Percentiles rank a stretch among this genome's conserved stretches.
Conservation (phyloP, 2,329 filamentous ascomycete species). For the Mycosphaerella arachidis region DNA sequence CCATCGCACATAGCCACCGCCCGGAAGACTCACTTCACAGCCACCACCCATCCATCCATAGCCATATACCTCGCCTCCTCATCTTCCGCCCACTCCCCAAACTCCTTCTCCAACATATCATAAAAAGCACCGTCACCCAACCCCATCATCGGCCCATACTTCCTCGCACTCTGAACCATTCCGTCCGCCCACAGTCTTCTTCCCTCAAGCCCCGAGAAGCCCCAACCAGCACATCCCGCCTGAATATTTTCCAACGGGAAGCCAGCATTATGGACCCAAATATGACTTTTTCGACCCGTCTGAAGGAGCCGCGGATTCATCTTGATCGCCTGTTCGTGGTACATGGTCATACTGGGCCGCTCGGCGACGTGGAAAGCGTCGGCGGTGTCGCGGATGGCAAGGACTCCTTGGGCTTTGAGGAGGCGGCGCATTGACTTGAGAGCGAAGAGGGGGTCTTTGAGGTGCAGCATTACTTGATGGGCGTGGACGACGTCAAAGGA, state of each 20-base stretch:
- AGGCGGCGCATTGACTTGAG: constrained; percentile 53
- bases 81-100: too few species aligned
- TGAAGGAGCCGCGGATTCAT: constrained; percentile 10
- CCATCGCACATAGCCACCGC: too few species aligned
- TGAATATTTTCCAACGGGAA: constrained; percentile 13
- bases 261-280: constrained; percentile 24
- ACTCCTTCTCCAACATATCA: too few species aligned
- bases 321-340: constrained; percentile 10
- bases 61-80: too few species aligned
- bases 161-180: background rate
- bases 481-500: constrained; percentile 55
- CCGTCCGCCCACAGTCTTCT: background rate
- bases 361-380: constrained; percentile 1
- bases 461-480: constrained; percentile 55
- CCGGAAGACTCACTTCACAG: too few species aligned
- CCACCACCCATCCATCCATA: too few species aligned
- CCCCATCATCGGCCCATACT: background rate
- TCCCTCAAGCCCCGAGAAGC: background rate
- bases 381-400: constrained; percentile 42
- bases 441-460: constrained; percentile 46
- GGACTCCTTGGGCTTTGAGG: constrained; percentile 47
- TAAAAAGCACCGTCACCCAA: background rate
- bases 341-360: constrained; percentile 8
- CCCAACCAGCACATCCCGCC: constrained; percentile 1
- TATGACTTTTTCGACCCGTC: constrained; percentile 15